Base-by-base conservation (phyloP, 179 eudicot species). In the Silene coronaria region DNA sequence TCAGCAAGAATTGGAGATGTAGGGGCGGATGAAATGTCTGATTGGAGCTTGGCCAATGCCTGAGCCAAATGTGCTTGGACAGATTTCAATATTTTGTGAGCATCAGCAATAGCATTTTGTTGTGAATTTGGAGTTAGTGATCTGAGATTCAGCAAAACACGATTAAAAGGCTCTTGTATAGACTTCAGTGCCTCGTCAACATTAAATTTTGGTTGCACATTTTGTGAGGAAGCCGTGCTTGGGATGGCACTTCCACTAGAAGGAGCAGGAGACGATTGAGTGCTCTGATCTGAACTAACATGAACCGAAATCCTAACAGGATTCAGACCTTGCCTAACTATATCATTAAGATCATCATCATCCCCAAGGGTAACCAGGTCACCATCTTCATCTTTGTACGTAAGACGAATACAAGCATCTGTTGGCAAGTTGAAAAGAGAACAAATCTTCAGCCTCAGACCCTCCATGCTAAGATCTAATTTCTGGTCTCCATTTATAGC, bases 321-420 rank as follows among this genome's bases (percentile, higher is more conserved):
- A 81, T 95, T 82, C 73, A 92, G 75, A 55, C 80, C 84, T 80
- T 95, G 99, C 42, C 62, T 86, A 72, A 89, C 77, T 11, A 87
- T 87, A 84, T 95, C 99, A 69, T 63, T 73, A 32, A 95, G 86
- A 81, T 95, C 99, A 46, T 88, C 91, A 46, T 95, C 89, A 42
- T 95, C 95, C 21, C 67, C 95, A 70, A 95, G 91, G n/a, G 95
- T 81, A 22, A 95, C 93, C 17, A 80, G 51, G 79, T 95, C 99
- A 59, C 76, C 80, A 79, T 95, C 99, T 81, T 95, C 99, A 79
- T 95, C 99, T 75, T 81, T 23, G 65, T 95, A 95, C 3, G 96
- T 90, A 36, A 95, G 82, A 4, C 74, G 59, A 19, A 95, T 75
- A 55, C 76, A 83, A 36, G 82, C 79, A 72, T 83, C 87, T 28